These are phyloP conservation scores for Albifimbria verrucaria DNA, from an alignment of 2,329 filamentous ascomycete genomes.

Conservation along the genomic window DNA sequence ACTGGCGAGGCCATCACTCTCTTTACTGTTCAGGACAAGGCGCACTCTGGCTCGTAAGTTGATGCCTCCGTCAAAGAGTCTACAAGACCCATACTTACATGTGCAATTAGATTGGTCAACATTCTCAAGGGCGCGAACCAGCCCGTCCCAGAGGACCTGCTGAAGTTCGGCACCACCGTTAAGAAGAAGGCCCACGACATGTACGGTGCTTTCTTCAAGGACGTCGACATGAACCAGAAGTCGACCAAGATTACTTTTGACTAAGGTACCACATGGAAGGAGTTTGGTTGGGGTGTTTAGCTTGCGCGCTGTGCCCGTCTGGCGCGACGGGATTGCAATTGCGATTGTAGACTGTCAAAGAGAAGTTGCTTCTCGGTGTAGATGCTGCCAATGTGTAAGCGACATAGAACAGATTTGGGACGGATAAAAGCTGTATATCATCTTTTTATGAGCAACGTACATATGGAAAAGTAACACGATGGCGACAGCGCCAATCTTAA, in stretches of 20 bases:
- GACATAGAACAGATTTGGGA: conserved; percentile 7
- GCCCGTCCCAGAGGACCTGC: conserved; percentile 79
- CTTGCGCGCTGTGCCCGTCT: conserved; percentile 20
- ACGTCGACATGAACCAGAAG: conserved; percentile 77
- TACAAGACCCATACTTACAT: conserved; percentile 12
- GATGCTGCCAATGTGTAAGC: conserved; percentile 33
- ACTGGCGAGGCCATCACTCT: conserved; percentile 85
- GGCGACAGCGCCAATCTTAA: conserved; percentile 48
- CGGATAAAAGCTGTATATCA: background rate
- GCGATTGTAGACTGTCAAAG: conserved; percentile 40
- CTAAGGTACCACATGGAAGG: conserved; percentile 23
- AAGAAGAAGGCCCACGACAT: conserved; percentile 98
- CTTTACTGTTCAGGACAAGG: conserved; percentile 94
- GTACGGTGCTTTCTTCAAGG: conserved; percentile 95
- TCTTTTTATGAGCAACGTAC: conserved; percentile 46
- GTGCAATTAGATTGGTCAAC: conserved; percentile 72
- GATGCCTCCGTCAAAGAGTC: background rate
- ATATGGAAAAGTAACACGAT: conserved; percentile 51
- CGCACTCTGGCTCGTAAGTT: conserved; percentile 80
- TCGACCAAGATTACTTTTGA: conserved; percentile 94
- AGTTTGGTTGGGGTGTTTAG: conserved; percentile 4
- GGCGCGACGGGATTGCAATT: background rate
- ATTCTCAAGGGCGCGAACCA: conserved; percentile 93
- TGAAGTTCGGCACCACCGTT: conserved; percentile 96
- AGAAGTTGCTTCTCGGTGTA: conserved; percentile 54